These are phyloP conservation scores for Phoma sp. DNA, from an alignment of 2,329 filamentous ascomycete genomes.

Conservation along the genomic window DNA sequence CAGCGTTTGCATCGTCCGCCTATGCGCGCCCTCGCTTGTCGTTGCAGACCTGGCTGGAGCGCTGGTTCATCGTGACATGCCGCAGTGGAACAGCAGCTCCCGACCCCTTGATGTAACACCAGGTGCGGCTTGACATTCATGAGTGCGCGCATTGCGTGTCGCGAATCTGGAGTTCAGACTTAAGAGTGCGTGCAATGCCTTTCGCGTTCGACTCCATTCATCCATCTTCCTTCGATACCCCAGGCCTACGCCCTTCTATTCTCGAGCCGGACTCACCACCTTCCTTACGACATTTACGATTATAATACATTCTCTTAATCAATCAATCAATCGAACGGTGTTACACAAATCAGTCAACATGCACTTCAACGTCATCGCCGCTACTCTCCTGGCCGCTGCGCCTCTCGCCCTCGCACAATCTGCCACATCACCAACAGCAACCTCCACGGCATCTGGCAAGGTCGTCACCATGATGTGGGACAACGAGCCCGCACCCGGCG, in stretches of 20 bases:
- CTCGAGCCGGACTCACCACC: conserved; percentile 26
- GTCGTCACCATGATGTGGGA: conserved; percentile 29
- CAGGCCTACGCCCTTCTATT: conserved; percentile 4
- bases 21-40: not conserved
- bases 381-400: conserved; percentile 14
- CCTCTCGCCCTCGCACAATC: conserved; percentile 16
- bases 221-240: conserved; percentile 9
- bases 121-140: conserved; percentile 8
- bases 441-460: conserved; percentile 11
- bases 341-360: not conserved
- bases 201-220: not conserved
- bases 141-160: conserved; percentile 7
- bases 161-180: not conserved
- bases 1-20: conserved; percentile 7
- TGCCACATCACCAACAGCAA: conserved; percentile 13
- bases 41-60: conserved; percentile 3
- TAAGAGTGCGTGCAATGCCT: conserved; percentile 3
- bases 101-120: conserved; percentile 13
- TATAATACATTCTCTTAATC: not conserved
- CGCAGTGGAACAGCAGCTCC: conserved; percentile 1
- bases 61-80: not conserved
- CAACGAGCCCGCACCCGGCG: conserved; percentile 6
- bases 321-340: not conserved
- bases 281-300: conserved; percentile 14
- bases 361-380: conserved; percentile 10